Percentiles rank a stretch among this genome's conserved stretches.
Evolutionary conservation across 208 protist species (phyloP).

Genomic region (Leishmania major): DNA sequence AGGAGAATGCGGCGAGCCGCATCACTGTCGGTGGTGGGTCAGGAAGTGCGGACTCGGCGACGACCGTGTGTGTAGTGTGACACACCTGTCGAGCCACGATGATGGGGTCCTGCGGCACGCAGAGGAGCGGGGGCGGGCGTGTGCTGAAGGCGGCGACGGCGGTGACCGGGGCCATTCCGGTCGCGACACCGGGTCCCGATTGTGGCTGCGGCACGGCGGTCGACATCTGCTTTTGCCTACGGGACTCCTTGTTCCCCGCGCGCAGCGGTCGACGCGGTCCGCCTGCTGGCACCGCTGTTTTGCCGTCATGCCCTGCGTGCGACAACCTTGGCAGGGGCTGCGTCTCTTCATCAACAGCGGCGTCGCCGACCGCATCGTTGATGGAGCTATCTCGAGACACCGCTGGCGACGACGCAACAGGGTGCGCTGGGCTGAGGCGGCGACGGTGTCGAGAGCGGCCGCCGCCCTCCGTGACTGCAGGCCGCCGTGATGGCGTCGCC

Average conservation of each 20-base stretch:
- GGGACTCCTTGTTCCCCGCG: not conserved
- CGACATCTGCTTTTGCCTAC: not conserved
- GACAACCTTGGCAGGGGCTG: not conserved
- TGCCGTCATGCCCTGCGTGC: not conserved
- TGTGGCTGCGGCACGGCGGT: not conserved
- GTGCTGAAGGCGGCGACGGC: not conserved
- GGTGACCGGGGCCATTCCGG: not conserved
- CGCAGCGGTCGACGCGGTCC: not conserved
- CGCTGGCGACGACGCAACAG: not conserved
- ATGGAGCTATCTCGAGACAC: slow-evolving; percentile 2
- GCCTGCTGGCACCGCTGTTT: not conserved
- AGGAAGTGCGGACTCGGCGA: not conserved
- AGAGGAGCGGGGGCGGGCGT: not conserved
- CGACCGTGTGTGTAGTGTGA: not conserved
- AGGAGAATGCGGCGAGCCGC: not conserved
- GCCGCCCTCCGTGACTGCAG: not conserved
- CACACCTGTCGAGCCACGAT: not conserved
- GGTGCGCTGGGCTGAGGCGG: slow-evolving; percentile 5
- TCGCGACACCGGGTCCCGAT: not conserved
- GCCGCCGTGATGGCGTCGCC: not conserved
- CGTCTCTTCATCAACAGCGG: not conserved
- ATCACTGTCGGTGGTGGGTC: not conserved
- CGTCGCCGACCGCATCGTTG: not conserved
- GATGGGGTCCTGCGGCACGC: not conserved
- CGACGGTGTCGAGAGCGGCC: slow-evolving; percentile 2